Evolutionary conservation across 495 filamentous ascomycete genomes (phyloP), one percentile per base, ranked within the genome.

Genomic region (Rusavskia elegans): DNA sequence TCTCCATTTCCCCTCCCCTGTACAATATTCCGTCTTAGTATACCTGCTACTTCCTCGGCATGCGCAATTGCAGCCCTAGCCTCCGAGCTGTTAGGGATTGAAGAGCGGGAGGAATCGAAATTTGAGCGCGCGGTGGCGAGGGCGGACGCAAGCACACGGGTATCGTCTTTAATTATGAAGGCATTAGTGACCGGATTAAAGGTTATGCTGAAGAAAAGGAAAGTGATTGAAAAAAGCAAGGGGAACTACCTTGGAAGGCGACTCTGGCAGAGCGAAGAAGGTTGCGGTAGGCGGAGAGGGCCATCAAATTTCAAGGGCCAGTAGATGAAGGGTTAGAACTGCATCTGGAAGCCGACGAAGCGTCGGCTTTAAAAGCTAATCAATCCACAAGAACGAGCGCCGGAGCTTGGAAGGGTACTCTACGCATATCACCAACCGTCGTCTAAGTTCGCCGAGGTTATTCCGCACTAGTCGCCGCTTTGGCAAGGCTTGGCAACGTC

Each of bases 21-120:
- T 2, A 98, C 87, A 11, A 97, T 71, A 63, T 97, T 97, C 62
- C 85, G 71, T 59, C 79, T 71, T 56, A 98, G 61, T 53, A 97
- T 81, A 50, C 71, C 74, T 5, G 92, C 86, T 23, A 95, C 79
- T 49, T 93, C 87, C 52, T 89, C 71, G 29, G 90, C 93, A 61
- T 93, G 80, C 53, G 78, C 69, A 55, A 98, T 75, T 8, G 71
- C 72, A 5, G 66, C 58, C 9, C 60, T 58, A 13, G 74, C 57
- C 36, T 76, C 71, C 4, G 71, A 65, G 51, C 75, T 72, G 16
- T 75, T 73, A 5, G 79, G 62, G 5, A 70, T 66, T 2, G 87
- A 65, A 1, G 66, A 63, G 25, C 79, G 73, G 60, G 84, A 83
- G 25, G 71, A 63, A 19, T 79, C 77, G 66, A 98, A 98, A 21